These are phyloP conservation scores for Rhizophlyctis rosea DNA, from an alignment of 192 early-diverging fungal genomes.

Conservation along the genomic window DNA sequence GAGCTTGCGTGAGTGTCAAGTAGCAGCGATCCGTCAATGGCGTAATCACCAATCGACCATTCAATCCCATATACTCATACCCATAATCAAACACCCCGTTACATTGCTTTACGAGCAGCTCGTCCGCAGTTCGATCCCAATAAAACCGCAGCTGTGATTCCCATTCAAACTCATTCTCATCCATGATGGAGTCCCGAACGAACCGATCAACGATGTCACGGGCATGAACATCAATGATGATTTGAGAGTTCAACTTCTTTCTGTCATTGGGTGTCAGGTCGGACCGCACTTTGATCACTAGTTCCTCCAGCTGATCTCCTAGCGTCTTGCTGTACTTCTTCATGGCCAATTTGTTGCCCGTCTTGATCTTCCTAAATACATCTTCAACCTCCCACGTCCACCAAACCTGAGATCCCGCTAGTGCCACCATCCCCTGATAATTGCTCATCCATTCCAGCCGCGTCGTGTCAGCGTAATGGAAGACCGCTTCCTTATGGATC, in stretches of 20 bases:
- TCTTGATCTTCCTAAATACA: conserved; percentile 54
- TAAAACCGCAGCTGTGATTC: conserved; percentile 62
- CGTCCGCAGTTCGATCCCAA: conserved; percentile 52
- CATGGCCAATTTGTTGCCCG: conserved; percentile 59
- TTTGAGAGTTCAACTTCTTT: conserved; percentile 56
- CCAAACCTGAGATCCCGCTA: conserved; percentile 63
- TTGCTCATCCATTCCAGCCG: conserved; percentile 48
- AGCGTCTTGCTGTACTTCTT: conserved; percentile 53
- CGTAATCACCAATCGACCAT: conserved; percentile 56
- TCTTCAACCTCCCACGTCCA: conserved; percentile 70
- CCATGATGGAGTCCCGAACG: conserved; percentile 55
- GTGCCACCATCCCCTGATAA: conserved; percentile 59
- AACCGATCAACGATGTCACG: conserved; percentile 61
- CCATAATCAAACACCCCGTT: conserved; percentile 63
- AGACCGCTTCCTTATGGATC: conserved; percentile 61
- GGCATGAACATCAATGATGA: conserved; percentile 62
- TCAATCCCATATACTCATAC: conserved; percentile 61
- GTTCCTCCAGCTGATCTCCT: conserved; percentile 51
- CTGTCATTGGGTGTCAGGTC: conserved; percentile 53
- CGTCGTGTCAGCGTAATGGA: conserved; percentile 57
- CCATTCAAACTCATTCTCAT: conserved; percentile 60
- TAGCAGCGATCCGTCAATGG: conserved; percentile 62
- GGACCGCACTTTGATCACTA: conserved; percentile 51
- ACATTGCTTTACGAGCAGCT: conserved; percentile 48
- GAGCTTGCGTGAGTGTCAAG: conserved; percentile 53